Evolutionary conservation across 208 protist genomes (phyloP), one percentile per base, ranked within the genome.

Genomic region (Strigomonas culicis): DNA sequence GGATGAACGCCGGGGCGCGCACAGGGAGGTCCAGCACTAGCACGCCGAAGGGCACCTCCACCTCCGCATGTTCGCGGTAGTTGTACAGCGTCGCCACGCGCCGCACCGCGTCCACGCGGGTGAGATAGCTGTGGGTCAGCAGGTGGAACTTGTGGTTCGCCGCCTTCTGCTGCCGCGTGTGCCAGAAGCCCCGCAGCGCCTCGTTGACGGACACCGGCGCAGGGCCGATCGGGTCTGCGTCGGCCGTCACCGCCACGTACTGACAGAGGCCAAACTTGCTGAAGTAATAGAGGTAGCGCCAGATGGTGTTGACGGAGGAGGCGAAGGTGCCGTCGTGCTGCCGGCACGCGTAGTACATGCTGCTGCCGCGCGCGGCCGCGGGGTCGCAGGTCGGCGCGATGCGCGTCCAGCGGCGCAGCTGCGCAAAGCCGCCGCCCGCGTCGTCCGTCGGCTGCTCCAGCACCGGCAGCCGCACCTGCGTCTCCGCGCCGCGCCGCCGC

Each of bases 281-380:
- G 61, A 86, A 91, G 56, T 86, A 82, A 25, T 63, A 56, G 30
- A 95, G 66, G 64, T 82, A 95, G 59, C 79, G 74, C 79, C 80
- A 93, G 32, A 95, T 77, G 30, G 82, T 77, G 68, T 95, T 95
- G 46, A 84, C 78, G 27, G 82, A 82, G 1, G 82, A 81, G 50
- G 89, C 71, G 73, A 95, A 95, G 50, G 80, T 92, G 50, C 81
- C 70, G 55, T 93, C 90, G 55, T 91, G 78, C 68, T 90, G 86
- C 10, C 90, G 83, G 36, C 71, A 63, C 8, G 70, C 25, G 66
- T 70, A 69, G 31, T 68, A 56, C 64, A 69, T 69, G 56, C 51
- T 53, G 21, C n/a, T 21, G 27, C n/a, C 21, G 25, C 27, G 50
- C 28, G 30, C 11, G 2, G 21, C 30, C 27, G 49, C 27, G 2